Evolutionary conservation across 176 grass and related monocot genomes (phyloP).

Genomic region (Aegilops tauschii): DNA sequence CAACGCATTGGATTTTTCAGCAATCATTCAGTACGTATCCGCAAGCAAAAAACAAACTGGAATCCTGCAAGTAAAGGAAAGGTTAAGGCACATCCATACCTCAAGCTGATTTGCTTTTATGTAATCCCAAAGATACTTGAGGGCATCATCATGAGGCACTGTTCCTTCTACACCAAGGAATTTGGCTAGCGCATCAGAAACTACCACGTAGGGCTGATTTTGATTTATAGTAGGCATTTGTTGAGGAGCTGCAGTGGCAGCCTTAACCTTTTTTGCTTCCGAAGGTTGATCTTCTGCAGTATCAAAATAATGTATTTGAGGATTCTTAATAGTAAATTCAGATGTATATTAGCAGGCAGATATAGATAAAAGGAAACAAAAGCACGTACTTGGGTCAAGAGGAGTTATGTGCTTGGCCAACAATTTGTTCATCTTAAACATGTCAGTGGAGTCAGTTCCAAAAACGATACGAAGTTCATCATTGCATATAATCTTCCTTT

Average conservation of each 20-base stretch:
- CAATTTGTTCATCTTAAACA: slow-evolving; percentile 99
- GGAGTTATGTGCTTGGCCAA: slow-evolving; percentile 95
- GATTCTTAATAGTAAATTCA: slow-evolving; percentile 2
- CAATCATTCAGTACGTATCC: background rate
- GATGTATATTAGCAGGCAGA: slow-evolving; percentile 12
- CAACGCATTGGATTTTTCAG: background rate
- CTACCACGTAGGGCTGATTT: slow-evolving; percentile 39
- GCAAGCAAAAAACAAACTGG: background rate
- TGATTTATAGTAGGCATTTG: slow-evolving; percentile 37
- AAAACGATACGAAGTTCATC: slow-evolving; percentile 88
- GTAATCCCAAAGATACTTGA: slow-evolving; percentile 80
- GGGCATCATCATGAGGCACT: slow-evolving; percentile 56
- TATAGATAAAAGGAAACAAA: slow-evolving; percentile 18
- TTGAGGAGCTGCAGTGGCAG: slow-evolving; percentile 26
- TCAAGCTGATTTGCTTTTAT: slow-evolving; percentile 89
- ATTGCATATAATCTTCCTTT: slow-evolving; percentile 99
- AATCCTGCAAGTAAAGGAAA: slow-evolving; percentile 1
- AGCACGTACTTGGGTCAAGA: slow-evolving; percentile 61
- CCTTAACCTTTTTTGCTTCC: slow-evolving; percentile 56
- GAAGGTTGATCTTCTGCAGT: slow-evolving; percentile 48
- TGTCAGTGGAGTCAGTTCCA: slow-evolving; percentile 93
- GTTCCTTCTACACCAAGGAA: slow-evolving; percentile 70
- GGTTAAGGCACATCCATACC: slow-evolving; percentile 34
- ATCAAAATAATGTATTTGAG: slow-evolving; percentile 28
- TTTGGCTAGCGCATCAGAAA: slow-evolving; percentile 80